These are phyloP conservation scores for Ascochyta koolunga DNA, from an alignment of 2,329 filamentous ascomycete species.

Conservation along the genomic window DNA sequence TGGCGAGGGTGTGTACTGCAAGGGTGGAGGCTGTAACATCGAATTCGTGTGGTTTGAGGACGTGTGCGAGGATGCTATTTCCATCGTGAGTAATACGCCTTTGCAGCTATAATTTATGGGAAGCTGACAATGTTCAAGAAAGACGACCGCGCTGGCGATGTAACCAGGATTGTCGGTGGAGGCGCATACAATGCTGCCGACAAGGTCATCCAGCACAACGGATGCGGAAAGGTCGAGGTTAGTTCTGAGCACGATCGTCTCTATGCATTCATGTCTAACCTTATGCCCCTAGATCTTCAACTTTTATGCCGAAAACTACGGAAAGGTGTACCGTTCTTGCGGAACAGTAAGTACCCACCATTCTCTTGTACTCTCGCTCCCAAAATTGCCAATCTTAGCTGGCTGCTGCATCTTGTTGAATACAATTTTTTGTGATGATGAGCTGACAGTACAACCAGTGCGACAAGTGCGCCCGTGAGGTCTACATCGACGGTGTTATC, in stretches of 20 bases:
- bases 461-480: constrained; percentile 1
- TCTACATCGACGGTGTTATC: constrained; percentile 1
- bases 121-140: constrained; percentile 1
- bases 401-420: no score
- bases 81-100: neutral
- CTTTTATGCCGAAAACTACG: constrained; percentile 4
- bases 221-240: constrained; percentile 1
- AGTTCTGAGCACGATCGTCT: neutral
- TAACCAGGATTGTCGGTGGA: constrained; percentile 2
- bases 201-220: constrained; percentile 5
- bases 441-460: neutral
- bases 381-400: no score
- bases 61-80: constrained; percentile 2
- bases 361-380: neutral
- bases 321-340: constrained; percentile 6
- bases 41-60: constrained; percentile 9
- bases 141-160: constrained; percentile 3
- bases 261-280: neutral
- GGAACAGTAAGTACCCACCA: neutral
- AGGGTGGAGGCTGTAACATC: constrained; percentile 6
- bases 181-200: constrained; percentile 1
- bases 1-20: constrained; percentile 5
- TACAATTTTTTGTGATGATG: no score
- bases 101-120: neutral
- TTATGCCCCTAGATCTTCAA: neutral